Base-by-base conservation (phyloP, 129 eudicot genomes). In the Saposhnikovia divaricata region DNA sequence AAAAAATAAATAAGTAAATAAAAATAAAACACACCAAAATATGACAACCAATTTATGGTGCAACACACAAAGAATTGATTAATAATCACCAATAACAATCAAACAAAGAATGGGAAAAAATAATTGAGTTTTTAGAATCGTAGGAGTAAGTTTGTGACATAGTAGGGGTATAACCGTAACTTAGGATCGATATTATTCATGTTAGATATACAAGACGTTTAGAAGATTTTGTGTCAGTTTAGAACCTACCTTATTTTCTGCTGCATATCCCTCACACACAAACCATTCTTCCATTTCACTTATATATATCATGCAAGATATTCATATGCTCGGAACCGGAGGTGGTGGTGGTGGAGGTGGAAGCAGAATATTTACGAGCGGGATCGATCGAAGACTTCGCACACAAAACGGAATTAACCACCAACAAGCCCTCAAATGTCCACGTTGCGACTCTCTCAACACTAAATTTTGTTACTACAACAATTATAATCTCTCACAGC, bases 381-480 rank as follows among this genome's bases (percentile, higher is more conserved):
- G 88, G 0, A 92, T 21, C 12, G 77, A 91, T 65, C 75, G 93
- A 73, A 69, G 97, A 74, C 21, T 87, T 42, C 66, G 95, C 80
- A 92, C 85, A 39, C 87, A 85, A 63, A 57, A 74, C 80, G 84
- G 78, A 31, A 90, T 77, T 40, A 87, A 72, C 81, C 88, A 88
- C 74, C 92, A 79, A n/a, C 77, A 74, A 44, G 80, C 82, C 4
- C 55, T 92, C 80, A 92, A 92, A 84, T 92, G 97, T 75, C 97
- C 97, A 2, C 91, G 97, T 6, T 92, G 97, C 65, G 97, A 92
- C 27, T 92, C 97, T 44, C 45, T 76, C 69, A 92, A 92, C 89
- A 92, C 97, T 12, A 92, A 92, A 75, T 92, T 92, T 85, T 92
- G 97, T 73, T 92, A 92, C 82, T 92, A 92, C 83, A 92, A 92